phyloP scores from a whole-genome alignment of 164 flowering plant species.

The Sextonia rubra region DNA sequence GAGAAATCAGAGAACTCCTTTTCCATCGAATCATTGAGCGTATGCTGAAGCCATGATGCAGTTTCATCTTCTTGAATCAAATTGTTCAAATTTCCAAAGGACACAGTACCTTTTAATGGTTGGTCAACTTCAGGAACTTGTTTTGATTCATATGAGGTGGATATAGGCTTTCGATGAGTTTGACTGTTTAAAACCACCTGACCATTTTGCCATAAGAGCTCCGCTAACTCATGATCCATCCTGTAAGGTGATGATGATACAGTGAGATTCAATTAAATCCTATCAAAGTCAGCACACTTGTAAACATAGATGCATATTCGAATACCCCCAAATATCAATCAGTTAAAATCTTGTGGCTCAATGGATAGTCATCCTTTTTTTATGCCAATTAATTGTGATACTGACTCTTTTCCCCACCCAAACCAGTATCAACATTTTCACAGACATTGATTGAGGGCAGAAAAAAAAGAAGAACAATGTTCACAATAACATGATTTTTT shows the following conservation, averaged over 20 bases:
- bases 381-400: neutral
- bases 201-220: constrained; percentile 66
- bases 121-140: constrained; percentile 29
- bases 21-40: constrained; percentile 43
- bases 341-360: neutral
- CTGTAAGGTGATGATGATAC: constrained; percentile 20
- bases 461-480: neutral
- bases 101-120: constrained; percentile 9
- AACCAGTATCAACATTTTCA: neutral
- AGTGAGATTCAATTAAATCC: no score
- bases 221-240: constrained; percentile 44
- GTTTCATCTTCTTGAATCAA: constrained; percentile 45
- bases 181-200: constrained; percentile 58
- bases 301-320: no score
- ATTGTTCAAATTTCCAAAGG: constrained; percentile 25
- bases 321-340: neutral
- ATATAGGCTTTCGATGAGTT: constrained; percentile 29
- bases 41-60: constrained; percentile 47
- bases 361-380: neutral
- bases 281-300: neutral
- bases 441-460: neutral
- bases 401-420: neutral
- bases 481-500: neutral
- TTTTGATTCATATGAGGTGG: constrained; percentile 19
- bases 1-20: constrained; percentile 45